Conservation (phyloP, 1,139 yeast species). For the Sugiyamaella novakii region DNA sequence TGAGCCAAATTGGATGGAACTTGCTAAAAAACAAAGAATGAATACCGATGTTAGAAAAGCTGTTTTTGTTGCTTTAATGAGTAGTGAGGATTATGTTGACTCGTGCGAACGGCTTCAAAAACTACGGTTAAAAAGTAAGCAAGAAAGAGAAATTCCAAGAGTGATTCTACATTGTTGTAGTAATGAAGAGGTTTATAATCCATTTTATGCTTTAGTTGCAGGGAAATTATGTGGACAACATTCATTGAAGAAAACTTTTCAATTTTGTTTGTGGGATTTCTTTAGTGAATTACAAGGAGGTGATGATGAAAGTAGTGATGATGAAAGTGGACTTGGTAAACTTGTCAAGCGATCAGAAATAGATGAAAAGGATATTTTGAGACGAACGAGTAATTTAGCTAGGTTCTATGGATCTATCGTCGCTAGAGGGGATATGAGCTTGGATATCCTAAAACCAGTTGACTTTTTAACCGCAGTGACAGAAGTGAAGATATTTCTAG, state of each 20-base stretch:
- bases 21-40: slow-evolving; percentile 87
- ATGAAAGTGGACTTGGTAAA: slow-evolving; percentile 18
- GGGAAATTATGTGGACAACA: slow-evolving; percentile 68
- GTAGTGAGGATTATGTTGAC: slow-evolving; percentile 89
- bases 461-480: slow-evolving; percentile 70
- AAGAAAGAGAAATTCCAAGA: slow-evolving; percentile 83
- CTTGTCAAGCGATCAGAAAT: slow-evolving; percentile 20
- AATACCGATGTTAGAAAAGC: slow-evolving; percentile 95
- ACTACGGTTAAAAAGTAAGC: slow-evolving; percentile 74
- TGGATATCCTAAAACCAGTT: slow-evolving; percentile 71
- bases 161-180: slow-evolving; percentile 84
- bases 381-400: slow-evolving; percentile 70
- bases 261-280: slow-evolving; percentile 87
- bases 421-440: slow-evolving; percentile 69
- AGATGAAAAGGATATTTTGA: slow-evolving; percentile 56
- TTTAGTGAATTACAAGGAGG: slow-evolving; percentile 68
- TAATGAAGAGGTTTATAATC: slow-evolving; percentile 83
- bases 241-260: slow-evolving; percentile 76
- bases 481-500: slow-evolving; percentile 70
- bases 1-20: slow-evolving; percentile 85
- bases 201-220: slow-evolving; percentile 84
- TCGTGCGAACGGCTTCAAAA: slow-evolving; percentile 82
- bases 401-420: slow-evolving; percentile 75
- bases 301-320: slow-evolving; percentile 47
- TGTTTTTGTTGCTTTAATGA: slow-evolving; percentile 89